These are phyloP conservation scores for Clonostachys rosea DNA, from an alignment of 2,329 filamentous ascomycete genomes.

Conservation along the genomic window DNA sequence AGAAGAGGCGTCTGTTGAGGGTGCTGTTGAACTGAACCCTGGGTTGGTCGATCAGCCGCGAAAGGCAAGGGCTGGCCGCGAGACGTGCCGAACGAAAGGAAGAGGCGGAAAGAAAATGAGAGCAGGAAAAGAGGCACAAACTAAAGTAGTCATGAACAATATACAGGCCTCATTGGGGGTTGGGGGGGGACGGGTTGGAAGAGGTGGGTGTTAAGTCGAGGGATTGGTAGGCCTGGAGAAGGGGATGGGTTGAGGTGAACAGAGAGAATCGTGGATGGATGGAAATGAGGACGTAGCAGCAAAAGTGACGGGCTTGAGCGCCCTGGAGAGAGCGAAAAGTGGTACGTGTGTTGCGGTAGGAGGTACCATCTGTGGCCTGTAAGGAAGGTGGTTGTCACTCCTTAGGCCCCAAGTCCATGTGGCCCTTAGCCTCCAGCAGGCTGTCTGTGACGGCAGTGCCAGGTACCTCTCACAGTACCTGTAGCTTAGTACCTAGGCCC, in stretches of 20 bases:
- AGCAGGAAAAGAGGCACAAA: conserved; percentile 17
- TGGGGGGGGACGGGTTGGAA: conserved; percentile 1
- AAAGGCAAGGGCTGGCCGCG: background rate
- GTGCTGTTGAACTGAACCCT: background rate
- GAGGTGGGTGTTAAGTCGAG: background rate
- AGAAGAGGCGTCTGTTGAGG: background rate
- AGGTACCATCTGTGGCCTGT: too few relatives aligned
- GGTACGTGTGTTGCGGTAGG: background rate
- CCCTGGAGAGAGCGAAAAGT: background rate
- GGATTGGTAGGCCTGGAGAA: conserved; percentile 14
- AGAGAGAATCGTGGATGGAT: background rate
- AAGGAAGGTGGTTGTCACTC: too few relatives aligned
- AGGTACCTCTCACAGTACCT: too few relatives aligned
- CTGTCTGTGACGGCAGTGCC: too few relatives aligned
- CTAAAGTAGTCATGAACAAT: conserved; percentile 14
- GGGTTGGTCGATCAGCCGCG: too few relatives aligned
- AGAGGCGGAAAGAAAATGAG: background rate
- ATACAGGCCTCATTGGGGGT: conserved; percentile 27
- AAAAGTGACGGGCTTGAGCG: background rate
- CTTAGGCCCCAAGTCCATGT: too few relatives aligned
- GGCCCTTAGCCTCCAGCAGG: too few relatives aligned
- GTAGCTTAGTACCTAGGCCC: too few relatives aligned
- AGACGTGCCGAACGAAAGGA: background rate
- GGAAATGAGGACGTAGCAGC: background rate
- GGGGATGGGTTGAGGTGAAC: background rate